These are phyloP conservation scores for Carex pumila DNA, from an alignment of 176 grass and related monocot species.

Conservation along the genomic window DNA sequence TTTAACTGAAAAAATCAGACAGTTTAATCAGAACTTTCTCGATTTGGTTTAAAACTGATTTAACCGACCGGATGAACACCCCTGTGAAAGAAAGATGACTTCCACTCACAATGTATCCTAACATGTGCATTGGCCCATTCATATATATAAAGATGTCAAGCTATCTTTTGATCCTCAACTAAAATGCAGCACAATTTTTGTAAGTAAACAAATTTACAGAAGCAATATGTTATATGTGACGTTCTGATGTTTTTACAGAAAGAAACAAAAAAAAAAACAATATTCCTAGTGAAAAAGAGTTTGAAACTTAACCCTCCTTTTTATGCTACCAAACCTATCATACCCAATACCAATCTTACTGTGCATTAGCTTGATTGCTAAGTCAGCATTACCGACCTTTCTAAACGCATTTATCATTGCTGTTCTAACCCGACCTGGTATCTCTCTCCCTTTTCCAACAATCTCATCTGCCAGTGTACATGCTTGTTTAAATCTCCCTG, in stretches of 20 bases:
- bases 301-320: constrained; percentile 80
- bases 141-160: too few relatives aligned
- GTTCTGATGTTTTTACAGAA: neutral
- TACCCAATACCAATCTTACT: constrained; percentile 93
- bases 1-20: too few relatives aligned
- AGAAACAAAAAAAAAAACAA: neutral
- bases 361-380: constrained; percentile 72
- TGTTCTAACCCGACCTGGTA: constrained; percentile 73
- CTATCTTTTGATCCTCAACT: too few relatives aligned
- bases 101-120: too few relatives aligned
- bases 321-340: constrained; percentile 89
- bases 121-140: too few relatives aligned
- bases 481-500: constrained; percentile 74
- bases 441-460: constrained; percentile 65
- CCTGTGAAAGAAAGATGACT: too few relatives aligned
- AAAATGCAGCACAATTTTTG: too few relatives aligned
- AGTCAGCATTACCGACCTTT: constrained; percentile 82
- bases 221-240: neutral
- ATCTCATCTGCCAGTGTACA: constrained; percentile 91
- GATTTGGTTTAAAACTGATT: too few relatives aligned
- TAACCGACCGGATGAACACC: too few relatives aligned
- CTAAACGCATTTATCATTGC: constrained; percentile 88
- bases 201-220: too few relatives aligned
- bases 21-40: too few relatives aligned
- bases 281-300: constrained; percentile 45